Evolutionary conservation across 2,329 filamentous ascomycete species (phyloP).

Genomic region (Chaetoscypha palmicola): DNA sequence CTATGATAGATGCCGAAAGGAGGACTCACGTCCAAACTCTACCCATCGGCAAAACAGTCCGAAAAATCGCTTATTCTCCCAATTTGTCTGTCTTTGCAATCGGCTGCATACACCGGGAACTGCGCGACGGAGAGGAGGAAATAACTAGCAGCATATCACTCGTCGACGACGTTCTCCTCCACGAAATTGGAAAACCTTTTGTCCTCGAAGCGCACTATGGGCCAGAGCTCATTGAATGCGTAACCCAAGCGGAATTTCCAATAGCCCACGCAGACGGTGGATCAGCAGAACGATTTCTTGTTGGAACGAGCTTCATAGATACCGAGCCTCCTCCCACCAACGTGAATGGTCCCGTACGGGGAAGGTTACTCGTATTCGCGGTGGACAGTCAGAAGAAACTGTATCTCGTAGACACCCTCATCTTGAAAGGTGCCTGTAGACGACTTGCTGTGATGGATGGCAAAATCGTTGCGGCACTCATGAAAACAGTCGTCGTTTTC

Average conservation of each 20-base stretch:
- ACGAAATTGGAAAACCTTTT: conserved; percentile 64
- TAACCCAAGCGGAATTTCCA: conserved; percentile 68
- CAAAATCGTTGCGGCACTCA: conserved; percentile 77
- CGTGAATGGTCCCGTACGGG: conserved; percentile 42
- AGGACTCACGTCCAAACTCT: conserved; percentile 84
- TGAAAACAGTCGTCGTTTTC: conserved; percentile 70
- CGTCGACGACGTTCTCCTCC: conserved; percentile 85
- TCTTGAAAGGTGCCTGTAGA: conserved; percentile 73
- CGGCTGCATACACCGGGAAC: conserved; percentile 71
- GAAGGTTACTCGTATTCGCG: conserved; percentile 79
- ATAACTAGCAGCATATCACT: conserved; percentile 78
- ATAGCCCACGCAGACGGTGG: conserved; percentile 48
- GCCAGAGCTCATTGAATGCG: conserved; percentile 74
- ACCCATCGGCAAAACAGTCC: conserved; percentile 72
- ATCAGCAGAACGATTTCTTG: conserved; percentile 71
- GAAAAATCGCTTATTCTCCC: conserved; percentile 79
- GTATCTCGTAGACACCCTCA: conserved; percentile 61
- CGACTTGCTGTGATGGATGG: conserved; percentile 66
- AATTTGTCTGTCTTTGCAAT: conserved; percentile 76
- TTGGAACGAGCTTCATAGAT: conserved; percentile 73
- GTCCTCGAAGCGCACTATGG: conserved; percentile 47
- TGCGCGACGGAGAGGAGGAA: conserved; percentile 64
- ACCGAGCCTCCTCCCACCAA: conserved; percentile 44
- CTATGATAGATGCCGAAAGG: conserved; percentile 72
- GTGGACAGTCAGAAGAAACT: conserved; percentile 68